Percentiles rank a stretch among this genome's conserved stretches.
These are phyloP conservation scores for Aureobasidium sp. DNA, from an alignment of 2,329 filamentous ascomycete genomes.

Conservation along the genomic window DNA sequence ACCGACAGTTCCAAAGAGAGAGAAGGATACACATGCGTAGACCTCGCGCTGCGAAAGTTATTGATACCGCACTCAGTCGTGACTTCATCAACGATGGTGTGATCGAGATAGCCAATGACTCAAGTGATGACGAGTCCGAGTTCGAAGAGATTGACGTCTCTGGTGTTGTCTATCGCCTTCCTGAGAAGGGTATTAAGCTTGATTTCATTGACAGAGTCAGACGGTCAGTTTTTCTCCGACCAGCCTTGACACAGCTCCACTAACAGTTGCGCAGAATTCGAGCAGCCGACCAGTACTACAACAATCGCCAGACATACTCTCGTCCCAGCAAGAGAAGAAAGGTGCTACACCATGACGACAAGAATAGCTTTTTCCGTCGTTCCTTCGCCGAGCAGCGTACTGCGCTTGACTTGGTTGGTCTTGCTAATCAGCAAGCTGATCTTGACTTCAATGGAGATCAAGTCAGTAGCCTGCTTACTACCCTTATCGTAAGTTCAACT, in stretches of 20 bases:
- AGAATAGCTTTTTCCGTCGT: slow-evolving; percentile 34
- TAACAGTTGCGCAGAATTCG: slow-evolving; percentile 8
- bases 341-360: slow-evolving; percentile 22
- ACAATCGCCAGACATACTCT: neutral
- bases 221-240: slow-evolving; percentile 27
- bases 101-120: slow-evolving; percentile 38
- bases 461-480: slow-evolving; percentile 47
- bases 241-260: slow-evolving; percentile 21
- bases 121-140: slow-evolving; percentile 37
- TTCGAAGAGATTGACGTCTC: slow-evolving; percentile 37
- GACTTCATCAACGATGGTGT: slow-evolving; percentile 51
- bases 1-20: slow-evolving; percentile 11
- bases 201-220: slow-evolving; percentile 59
- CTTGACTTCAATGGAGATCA: slow-evolving; percentile 42
- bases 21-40: slow-evolving; percentile 41
- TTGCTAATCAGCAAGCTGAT: slow-evolving; percentile 46
- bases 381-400: slow-evolving; percentile 59
- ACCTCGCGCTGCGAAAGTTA: slow-evolving; percentile 42
- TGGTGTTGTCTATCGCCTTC: slow-evolving; percentile 38
- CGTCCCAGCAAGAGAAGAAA: slow-evolving; percentile 3
- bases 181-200: slow-evolving; percentile 40
- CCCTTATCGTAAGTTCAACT: slow-evolving; percentile 53
- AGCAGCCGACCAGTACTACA: slow-evolving; percentile 6
- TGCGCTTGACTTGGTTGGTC: slow-evolving; percentile 55
- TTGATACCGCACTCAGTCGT: slow-evolving; percentile 47